Evolutionary conservation across 75 land plant species (phyloP).

Genomic region (Cupressus sempervirens): DNA sequence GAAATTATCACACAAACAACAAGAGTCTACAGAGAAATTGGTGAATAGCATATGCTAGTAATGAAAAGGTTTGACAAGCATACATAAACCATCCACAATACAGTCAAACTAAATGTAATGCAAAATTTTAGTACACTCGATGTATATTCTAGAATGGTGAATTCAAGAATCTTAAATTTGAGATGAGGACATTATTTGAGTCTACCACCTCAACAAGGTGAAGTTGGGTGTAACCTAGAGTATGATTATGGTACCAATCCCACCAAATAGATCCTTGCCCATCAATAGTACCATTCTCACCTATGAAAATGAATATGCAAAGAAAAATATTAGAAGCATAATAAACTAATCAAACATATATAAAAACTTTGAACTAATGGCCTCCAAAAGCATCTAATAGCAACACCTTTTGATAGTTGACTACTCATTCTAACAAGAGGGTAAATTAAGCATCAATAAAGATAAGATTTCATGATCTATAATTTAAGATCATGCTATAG

Average conservation of each 20-base stretch:
- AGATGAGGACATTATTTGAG: slow-evolving; percentile 56
- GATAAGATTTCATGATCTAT: background rate
- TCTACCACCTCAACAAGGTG: slow-evolving; percentile 67
- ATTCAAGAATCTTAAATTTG: slow-evolving; percentile 61
- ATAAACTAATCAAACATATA: background rate
- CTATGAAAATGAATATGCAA: too few relatives aligned
- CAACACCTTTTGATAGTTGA: background rate
- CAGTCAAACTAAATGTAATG: background rate
- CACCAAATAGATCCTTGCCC: too few relatives aligned
- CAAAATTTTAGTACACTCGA: slow-evolving; percentile 85
- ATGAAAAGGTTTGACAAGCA: background rate
- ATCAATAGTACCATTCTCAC: too few relatives aligned
- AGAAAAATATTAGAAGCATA: too few relatives aligned
- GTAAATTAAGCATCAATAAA: background rate
- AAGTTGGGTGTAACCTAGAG: too few relatives aligned
- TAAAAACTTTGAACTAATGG: too few relatives aligned
- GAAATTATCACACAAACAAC: background rate
- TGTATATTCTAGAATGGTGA: slow-evolving; percentile 88
- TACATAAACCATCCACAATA: background rate
- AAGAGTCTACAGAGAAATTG: too few relatives aligned
- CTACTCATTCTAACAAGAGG: background rate
- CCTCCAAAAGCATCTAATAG: too few relatives aligned
- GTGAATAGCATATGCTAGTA: background rate
- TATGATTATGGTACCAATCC: too few relatives aligned
- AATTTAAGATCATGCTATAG: background rate